A percentile compares a stretch with the other conserved stretches of the same genome.
Conservation (phyloP, 352 stramenopile species). For the Aphanomyces astaci region DNA sequence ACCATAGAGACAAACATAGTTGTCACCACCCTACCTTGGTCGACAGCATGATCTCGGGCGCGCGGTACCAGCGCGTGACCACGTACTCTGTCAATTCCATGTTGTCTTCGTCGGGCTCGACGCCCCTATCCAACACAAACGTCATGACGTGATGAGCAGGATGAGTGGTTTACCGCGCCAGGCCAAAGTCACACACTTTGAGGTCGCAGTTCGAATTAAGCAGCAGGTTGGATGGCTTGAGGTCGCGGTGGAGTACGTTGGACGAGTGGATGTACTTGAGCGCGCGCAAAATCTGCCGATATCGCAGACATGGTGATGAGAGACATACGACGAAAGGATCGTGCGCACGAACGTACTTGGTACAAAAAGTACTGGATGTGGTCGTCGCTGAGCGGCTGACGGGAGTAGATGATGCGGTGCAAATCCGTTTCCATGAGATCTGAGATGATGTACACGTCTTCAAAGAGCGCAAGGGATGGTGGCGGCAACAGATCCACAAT, state of each 20-base stretch:
- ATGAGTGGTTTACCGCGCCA: constrained; percentile 47
- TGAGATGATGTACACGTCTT: constrained; percentile 97
- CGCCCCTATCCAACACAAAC: constrained; percentile 30
- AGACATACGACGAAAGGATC: neutral
- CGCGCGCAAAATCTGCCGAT: constrained; percentile 88
- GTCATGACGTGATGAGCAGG: neutral
- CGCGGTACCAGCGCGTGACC: constrained; percentile 90
- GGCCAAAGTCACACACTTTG: constrained; percentile 89
- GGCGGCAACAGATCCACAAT: constrained; percentile 94
- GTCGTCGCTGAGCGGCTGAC: constrained; percentile 86
- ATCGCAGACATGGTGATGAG: neutral
- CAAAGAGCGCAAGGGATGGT: constrained; percentile 87
- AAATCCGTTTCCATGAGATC: constrained; percentile 98
- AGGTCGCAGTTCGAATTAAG: constrained; percentile 92
- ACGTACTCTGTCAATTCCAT: constrained; percentile 91
- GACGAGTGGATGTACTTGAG: constrained; percentile 93
- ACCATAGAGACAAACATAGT: no score
- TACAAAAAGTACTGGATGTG: constrained; percentile 93
- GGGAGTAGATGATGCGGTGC: constrained; percentile 97
- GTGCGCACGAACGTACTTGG: constrained; percentile 36
- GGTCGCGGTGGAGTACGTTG: constrained; percentile 93
- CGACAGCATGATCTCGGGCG: constrained; percentile 95
- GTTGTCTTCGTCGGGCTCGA: constrained; percentile 78
- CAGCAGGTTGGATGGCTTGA: constrained; percentile 97
- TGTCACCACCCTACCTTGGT: constrained; percentile 42